Base-by-base conservation (phyloP, 1,284 basidiomycete species). In the Ustilago nuda region DNA sequence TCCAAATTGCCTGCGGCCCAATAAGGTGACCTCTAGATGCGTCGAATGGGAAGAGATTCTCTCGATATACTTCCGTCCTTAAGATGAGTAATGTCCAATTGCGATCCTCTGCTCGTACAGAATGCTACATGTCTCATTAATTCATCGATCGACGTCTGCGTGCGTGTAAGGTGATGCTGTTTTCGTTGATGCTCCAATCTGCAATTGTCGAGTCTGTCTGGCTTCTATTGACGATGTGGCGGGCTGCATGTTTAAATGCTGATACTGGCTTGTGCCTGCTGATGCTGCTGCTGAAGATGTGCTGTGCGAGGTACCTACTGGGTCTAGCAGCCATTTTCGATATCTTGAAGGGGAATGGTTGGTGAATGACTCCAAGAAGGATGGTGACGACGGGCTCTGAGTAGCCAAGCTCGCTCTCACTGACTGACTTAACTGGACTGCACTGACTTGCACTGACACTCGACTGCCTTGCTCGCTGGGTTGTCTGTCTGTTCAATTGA, bases 241-340 rank as follows among this genome's bases (percentile, higher is more conserved):
- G 17, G 33, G 39, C 27, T 39, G 50, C 11, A 45, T 45, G 41
- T 35, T 58, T 23, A 2, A 8, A 56, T 45, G 32, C 30, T 51
- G 41, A 45, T 57, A 41, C 45, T 48, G 46, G 54, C 41, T 35
- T 48, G 11, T 45, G 30, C 61, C 54, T 53, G 32, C 17, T 37
- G 52, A 46, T 62, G 56, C 54, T 66, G 61, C 33, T 55, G 52
- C 48, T 66, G 64, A 27, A 37, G 61, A 41, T 51, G 56, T 45
- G 61, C 45, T 50, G 65, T 45, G 27, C 51, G 56, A 39, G 57
- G 72, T 77, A 73, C 78, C 64, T 77, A 79, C 78, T 79, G 61
- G 78, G 78, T 79, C 78, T 71, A 77, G 78, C 74, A 77, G 78
- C 78, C 78, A 79, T 79, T 77, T 72, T 79, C 68, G 76, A 66